phyloP scores from a whole-genome alignment of 371 early-diverging fungal genomes.

The Funneliformis caledonium region DNA sequence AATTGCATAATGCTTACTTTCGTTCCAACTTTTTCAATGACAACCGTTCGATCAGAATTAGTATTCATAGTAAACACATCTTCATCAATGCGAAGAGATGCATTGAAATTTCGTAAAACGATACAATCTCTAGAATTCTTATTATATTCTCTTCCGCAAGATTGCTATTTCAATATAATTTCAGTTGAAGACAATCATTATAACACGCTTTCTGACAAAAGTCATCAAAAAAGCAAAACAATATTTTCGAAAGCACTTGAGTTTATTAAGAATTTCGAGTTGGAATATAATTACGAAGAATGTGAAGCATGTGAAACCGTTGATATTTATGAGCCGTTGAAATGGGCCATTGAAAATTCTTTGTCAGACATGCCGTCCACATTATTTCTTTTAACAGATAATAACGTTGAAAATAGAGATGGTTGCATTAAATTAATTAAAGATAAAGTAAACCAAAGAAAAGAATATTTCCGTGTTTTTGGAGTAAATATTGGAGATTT shows the following conservation, averaged over 20 bases:
- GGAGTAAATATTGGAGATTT: neutral
- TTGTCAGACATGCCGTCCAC: neutral
- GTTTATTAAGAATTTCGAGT: too few relatives aligned
- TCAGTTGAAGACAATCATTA: conserved; percentile 32
- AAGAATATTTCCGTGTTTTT: neutral
- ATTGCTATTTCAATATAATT: conserved; percentile 53
- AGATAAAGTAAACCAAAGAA: neutral
- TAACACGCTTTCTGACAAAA: too few relatives aligned
- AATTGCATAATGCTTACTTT: conserved; percentile 48
- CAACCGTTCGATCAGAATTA: conserved; percentile 50
- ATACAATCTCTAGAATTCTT: conserved; percentile 44
- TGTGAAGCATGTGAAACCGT: neutral
- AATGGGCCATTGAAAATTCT: neutral
- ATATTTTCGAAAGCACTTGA: too few relatives aligned
- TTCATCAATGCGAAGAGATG: conserved; percentile 41
- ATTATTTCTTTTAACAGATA: neutral
- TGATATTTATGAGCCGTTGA: neutral
- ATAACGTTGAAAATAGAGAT: neutral
- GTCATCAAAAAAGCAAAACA: too few relatives aligned
- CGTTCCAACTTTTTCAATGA: conserved; percentile 52
- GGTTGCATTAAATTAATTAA: neutral
- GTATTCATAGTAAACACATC: conserved; percentile 49
- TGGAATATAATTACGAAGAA: too few relatives aligned
- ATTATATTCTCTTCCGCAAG: conserved; percentile 50
- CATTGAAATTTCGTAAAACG: conserved; percentile 36